Base-by-base conservation (phyloP, 305 asterid genomes). In the Rubia balearica region DNA sequence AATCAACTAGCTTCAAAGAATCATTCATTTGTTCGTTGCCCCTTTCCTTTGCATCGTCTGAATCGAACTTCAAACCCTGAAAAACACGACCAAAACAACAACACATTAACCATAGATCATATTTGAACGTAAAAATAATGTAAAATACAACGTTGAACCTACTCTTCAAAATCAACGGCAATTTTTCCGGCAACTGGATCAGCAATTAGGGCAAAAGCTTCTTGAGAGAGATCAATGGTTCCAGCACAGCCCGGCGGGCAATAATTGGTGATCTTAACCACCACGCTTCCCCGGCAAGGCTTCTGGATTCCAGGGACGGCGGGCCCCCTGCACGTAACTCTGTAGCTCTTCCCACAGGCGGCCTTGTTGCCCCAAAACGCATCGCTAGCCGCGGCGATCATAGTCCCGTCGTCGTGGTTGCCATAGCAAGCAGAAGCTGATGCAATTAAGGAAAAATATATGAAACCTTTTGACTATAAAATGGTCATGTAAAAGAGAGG, bases 341-440 rank as follows among this genome's bases (percentile, higher is more conserved):
- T 66, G 40, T 80, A 82, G 8, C 2, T 75, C 61, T 76, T 56
- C n/a, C 86, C 90, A 36, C 90, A 84, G 2, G 84, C 84, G 1
- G 72, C 83, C 17, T 68, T 38, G 24, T 79, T 80, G 36, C 42
- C 67, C 82, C 82, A 83, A 21, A 83, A 45, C 0, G 73, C 79
- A 45, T 83, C 79, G 46, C 90, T 83, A 0, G 87, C 90, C 0
- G 90, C 85, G 0, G 87, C 90, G 9, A 83, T 80, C 87, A 83
- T 79, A 24, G 71, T 76, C 0, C 87, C 87, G 19, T 83, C 67
- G 68, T 79, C 27, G n/a, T 75, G 9, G 79, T 49, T 67, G 3
- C 87, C 87, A 6, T 75, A 17, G 77, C 89, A 85, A 3, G 86
- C 51, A 41, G 87, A 81, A 12, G 89, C 89, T 85, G 57, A 16